A percentile compares a stretch with the other conserved stretches of the same genome.
phyloP scores from a whole-genome alignment of 257 asterid genomes.

The Gynochthodes officinalis region DNA sequence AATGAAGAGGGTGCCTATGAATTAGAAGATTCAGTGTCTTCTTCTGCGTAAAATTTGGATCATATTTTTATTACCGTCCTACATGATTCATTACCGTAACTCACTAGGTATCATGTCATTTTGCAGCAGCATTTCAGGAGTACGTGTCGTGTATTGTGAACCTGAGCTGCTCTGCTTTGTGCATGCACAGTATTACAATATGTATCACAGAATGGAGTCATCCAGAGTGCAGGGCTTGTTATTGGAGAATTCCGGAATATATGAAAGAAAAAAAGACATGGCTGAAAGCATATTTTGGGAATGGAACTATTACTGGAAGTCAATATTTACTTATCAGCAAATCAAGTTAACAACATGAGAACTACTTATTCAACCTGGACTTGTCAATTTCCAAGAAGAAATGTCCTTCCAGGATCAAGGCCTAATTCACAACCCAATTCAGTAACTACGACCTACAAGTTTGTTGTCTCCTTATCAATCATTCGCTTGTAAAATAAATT shows the following conservation, averaged over 20 bases:
- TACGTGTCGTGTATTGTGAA: conserved; percentile 15
- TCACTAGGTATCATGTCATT: neutral
- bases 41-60: conserved; percentile 7
- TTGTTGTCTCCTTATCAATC: too few species aligned
- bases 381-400: neutral
- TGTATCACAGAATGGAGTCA: too few species aligned
- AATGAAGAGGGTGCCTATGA: neutral
- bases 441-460: too few species aligned
- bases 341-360: neutral
- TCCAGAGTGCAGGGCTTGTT: neutral
- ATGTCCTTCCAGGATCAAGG: too few species aligned
- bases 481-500: too few species aligned
- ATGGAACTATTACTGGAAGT: neutral
- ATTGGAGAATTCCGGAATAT: neutral
- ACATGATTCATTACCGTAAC: neutral
- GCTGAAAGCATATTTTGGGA: neutral
- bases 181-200: neutral
- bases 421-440: too few species aligned
- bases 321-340: too few species aligned
- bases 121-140: neutral
- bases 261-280: too few species aligned
- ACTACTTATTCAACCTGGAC: neutral
- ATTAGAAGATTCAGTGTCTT: conserved; percentile 4
- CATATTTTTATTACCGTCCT: neutral
- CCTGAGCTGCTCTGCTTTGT: neutral